phyloP scores from a whole-genome alignment of 2,329 filamentous ascomycete genomes.

The Aspergillus brasiliensis region DNA sequence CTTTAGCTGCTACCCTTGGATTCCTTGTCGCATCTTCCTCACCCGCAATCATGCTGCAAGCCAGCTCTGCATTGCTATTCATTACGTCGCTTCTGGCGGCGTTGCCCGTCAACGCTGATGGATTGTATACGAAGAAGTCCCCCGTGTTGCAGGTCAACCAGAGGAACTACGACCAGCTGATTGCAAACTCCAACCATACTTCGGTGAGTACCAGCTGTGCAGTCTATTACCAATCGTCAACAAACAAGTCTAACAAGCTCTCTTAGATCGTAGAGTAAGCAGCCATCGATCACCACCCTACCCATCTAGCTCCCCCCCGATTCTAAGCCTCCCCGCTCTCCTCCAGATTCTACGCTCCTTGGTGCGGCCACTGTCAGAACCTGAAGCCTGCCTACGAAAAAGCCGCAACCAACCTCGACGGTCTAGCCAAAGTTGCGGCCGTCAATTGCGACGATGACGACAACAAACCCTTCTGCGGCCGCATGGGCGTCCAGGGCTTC shows the following conservation, averaged over 20 bases:
- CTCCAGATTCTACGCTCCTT: constrained; percentile 88
- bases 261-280: constrained; percentile 56
- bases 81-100: constrained; percentile 65
- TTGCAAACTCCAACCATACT: constrained; percentile 87
- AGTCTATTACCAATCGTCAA: not conserved
- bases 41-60: constrained; percentile 34
- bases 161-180: constrained; percentile 77
- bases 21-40: not conserved
- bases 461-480: constrained; percentile 85
- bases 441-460: constrained; percentile 91
- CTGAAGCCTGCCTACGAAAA: constrained; percentile 96
- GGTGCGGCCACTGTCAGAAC: constrained; percentile 97
- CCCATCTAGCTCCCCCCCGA: constrained; percentile 16
- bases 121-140: constrained; percentile 82
- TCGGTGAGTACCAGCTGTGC: constrained; percentile 63
- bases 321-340: constrained; percentile 8
- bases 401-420: constrained; percentile 83
- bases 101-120: constrained; percentile 66
- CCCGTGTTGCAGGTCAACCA: constrained; percentile 80
- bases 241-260: constrained; percentile 21
- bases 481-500: constrained; percentile 89
- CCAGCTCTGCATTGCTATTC: constrained; percentile 51
- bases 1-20: not conserved
- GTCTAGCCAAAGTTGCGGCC: constrained; percentile 90
- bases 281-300: constrained; percentile 28